Evolutionary conservation across 2,329 filamentous ascomycete genomes (phyloP), one percentile per base, ranked within the genome.

Genomic region (Diaporthe helianthi): DNA sequence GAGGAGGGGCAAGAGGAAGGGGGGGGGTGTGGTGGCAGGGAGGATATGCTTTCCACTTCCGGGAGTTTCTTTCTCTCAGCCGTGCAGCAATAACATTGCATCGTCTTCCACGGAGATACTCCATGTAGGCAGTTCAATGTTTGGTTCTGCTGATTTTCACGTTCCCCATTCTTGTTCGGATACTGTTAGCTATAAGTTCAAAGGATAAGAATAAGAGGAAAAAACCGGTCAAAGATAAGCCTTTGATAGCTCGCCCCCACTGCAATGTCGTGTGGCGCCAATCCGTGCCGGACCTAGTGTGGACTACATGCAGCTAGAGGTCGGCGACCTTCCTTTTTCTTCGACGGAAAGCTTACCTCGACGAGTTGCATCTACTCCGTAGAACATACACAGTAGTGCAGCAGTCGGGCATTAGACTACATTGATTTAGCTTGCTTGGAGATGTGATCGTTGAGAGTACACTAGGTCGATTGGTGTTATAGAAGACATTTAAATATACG

Each of bases 141-240:
- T 58, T 4, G 36, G n/a, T n/a, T 19, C 36, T 58, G 58, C 41
- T 15, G 26, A 38, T 64, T 10, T 29, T 47, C 13, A 46, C 33
- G 33, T 13, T 15, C 47, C n/a, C 46, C 31, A 36, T 53, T 49
- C 19, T 41, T 41, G 19, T 24, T 24, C 13, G 29, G n/a, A 24
- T 15, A 10, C 31, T 33, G 33, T 12, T 33, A 33, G 33, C 33
- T 33, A n/a, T n/a, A n/a, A n/a, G n/a, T n/a, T n/a, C n/a, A n/a
- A n/a, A n/a, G 33, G 9, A 12, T 33, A 33, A 33, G 8, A 33
- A 13, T 3, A 13, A 38, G 12, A 15, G 38, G 38, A 19, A 44
- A 24, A 54, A 68, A 46, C 61, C 67, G 58, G 63, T 47, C 22
- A 33, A 58, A 36, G 54, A 70, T 67, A 70, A 70, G 68, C 64